These are phyloP conservation scores for Penicillium decumbens DNA, from an alignment of 2,329 filamentous ascomycete genomes.

Conservation along the genomic window DNA sequence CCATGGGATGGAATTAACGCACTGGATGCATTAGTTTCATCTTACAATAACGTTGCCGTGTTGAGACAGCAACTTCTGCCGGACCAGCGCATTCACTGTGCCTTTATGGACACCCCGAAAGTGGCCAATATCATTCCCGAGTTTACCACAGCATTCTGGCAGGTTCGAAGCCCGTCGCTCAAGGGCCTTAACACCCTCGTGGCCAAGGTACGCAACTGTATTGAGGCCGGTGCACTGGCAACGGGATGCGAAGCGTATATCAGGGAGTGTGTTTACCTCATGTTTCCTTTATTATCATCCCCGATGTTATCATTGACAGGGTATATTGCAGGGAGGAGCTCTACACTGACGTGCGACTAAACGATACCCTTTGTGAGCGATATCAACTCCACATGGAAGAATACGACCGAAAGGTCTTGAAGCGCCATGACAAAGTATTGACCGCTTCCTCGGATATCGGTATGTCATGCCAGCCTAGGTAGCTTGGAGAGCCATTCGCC, in stretches of 20 bases:
- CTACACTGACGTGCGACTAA: constrained; percentile 47
- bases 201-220: constrained; percentile 30
- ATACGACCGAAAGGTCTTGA: constrained; percentile 38
- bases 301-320: background rate
- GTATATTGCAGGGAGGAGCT: constrained; percentile 17
- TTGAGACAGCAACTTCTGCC: constrained; percentile 56
- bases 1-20: constrained; percentile 60
- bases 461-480: constrained; percentile 10
- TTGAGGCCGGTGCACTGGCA: constrained; percentile 35
- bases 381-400: constrained; percentile 46
- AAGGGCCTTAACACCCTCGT: constrained; percentile 36
- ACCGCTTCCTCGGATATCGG: constrained; percentile 48
- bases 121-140: constrained; percentile 57
- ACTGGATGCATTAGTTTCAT: constrained; percentile 52
- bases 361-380: constrained; percentile 42
- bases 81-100: constrained; percentile 51
- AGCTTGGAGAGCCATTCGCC: background rate
- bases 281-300: background rate
- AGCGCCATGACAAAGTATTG: constrained; percentile 36
- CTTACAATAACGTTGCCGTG: constrained; percentile 45
- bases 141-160: constrained; percentile 44
- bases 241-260: constrained; percentile 34
- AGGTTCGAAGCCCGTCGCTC: constrained; percentile 44
- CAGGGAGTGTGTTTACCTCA: constrained; percentile 24
- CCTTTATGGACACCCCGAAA: constrained; percentile 52